A percentile compares a stretch with the other conserved stretches of the same genome.
Conservation (phyloP, 257 asterid species). For the Scutellaria minor region DNA sequence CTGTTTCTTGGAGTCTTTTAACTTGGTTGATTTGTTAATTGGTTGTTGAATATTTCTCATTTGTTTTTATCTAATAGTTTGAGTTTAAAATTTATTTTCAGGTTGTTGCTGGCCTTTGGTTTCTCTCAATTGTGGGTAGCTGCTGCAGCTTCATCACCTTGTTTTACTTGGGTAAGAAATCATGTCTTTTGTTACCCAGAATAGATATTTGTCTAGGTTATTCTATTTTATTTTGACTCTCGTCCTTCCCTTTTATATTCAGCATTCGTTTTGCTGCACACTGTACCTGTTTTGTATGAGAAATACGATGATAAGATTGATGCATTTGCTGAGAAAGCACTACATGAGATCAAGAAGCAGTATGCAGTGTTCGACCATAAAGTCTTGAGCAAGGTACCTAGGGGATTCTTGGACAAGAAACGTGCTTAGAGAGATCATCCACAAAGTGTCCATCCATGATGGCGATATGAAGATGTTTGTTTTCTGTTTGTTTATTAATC, state of each 20-base stretch:
- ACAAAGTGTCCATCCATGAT: neutral
- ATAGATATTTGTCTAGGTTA: neutral
- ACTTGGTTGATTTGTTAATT: neutral
- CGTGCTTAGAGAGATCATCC: conserved; percentile 41
- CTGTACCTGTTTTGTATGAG: conserved; percentile 83
- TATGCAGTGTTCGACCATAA: conserved; percentile 71
- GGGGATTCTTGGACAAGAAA: conserved; percentile 69
- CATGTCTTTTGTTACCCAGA: neutral
- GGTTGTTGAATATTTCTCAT: neutral
- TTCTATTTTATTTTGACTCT: neutral
- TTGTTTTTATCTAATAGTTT: neutral
- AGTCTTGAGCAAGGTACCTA: conserved; percentile 77
- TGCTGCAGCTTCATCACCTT: conserved; percentile 85
- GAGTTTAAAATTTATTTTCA: conserved; percentile 31
- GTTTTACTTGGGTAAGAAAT: conserved; percentile 66
- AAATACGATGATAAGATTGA: conserved; percentile 84
- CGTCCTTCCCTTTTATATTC: conserved; percentile 5
- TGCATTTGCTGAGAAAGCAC: conserved; percentile 71
- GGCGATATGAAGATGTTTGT: neutral
- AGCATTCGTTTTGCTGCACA: conserved; percentile 79
- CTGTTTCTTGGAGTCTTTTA: neutral
- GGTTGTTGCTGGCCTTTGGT: conserved; percentile 81
- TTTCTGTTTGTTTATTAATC: neutral
- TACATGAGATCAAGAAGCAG: conserved; percentile 67
- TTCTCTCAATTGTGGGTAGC: conserved; percentile 78